Evolutionary conservation across 129 eudicot species (phyloP).

Genomic region (Flaveria robusta): DNA sequence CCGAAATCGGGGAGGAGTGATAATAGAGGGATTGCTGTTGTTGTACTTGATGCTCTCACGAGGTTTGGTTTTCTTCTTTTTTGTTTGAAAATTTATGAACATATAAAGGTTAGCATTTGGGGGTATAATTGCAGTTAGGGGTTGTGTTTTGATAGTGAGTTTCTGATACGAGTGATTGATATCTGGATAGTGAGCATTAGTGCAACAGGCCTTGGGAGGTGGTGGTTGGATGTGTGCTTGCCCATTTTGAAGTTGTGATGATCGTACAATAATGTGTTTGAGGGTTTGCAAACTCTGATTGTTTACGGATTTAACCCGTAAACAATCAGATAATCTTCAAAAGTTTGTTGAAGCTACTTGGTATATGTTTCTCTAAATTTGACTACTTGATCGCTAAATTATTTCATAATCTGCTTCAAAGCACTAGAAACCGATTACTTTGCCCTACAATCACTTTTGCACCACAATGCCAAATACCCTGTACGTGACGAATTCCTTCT

Average conservation of each 20-base stretch:
- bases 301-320: background rate
- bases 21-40: constrained; percentile 90
- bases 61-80: constrained; percentile 41
- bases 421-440: background rate
- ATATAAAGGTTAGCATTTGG: background rate
- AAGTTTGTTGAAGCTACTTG: background rate
- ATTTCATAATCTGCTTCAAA: background rate
- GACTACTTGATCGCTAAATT: background rate
- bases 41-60: constrained; percentile 92
- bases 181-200: background rate
- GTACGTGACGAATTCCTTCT: background rate
- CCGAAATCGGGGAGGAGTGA: constrained; percentile 84
- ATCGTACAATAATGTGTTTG: background rate
- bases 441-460: background rate
- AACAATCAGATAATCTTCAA: background rate
- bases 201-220: background rate
- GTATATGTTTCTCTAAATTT: background rate
- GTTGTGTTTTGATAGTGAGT: background rate
- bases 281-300: background rate
- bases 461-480: background rate
- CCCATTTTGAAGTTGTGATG: background rate
- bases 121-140: background rate
- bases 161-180: background rate
- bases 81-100: background rate
- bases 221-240: too few relatives aligned